phyloP scores from a whole-genome alignment of 768 basidiomycete species.

The Lactarius hengduanensis region DNA sequence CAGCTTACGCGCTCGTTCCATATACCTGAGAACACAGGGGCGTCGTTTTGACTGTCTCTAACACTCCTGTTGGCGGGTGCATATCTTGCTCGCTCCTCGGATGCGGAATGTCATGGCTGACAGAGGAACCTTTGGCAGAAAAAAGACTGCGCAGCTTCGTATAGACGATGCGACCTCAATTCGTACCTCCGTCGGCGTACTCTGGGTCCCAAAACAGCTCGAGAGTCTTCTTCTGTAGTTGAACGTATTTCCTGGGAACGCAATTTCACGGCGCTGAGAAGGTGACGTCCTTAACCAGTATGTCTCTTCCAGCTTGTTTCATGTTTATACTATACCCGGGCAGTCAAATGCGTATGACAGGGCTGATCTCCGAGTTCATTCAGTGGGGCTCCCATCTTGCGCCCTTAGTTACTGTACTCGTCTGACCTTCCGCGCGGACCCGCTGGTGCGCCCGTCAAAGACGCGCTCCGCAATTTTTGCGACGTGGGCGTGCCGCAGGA shows the following conservation, averaged over 20 bases:
- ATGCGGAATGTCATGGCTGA: neutral
- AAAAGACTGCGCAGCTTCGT: slow-evolving; percentile 61
- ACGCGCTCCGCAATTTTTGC: slow-evolving; percentile 76
- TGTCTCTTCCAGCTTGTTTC: slow-evolving; percentile 6
- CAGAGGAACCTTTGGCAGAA: slow-evolving; percentile 36
- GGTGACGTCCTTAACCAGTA: slow-evolving; percentile 17
- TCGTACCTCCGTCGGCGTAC: slow-evolving; percentile 59
- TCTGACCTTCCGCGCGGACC: neutral
- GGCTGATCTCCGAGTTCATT: slow-evolving; percentile 81
- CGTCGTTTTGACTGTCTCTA: slow-evolving; percentile 66
- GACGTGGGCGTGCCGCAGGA: slow-evolving; percentile 58
- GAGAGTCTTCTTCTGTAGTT: slow-evolving; percentile 69
- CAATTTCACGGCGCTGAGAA: slow-evolving; percentile 43
- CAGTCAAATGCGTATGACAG: slow-evolving; percentile 56
- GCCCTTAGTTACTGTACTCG: neutral
- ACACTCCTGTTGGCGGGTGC: slow-evolving; percentile 65
- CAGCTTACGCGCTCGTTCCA: slow-evolving; percentile 87
- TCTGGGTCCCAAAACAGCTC: slow-evolving; percentile 84
- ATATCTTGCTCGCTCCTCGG: slow-evolving; percentile 30
- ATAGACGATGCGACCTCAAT: slow-evolving; percentile 66
- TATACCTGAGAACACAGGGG: slow-evolving; percentile 56
- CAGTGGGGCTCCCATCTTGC: slow-evolving; percentile 32
- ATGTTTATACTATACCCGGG: slow-evolving; percentile 22
- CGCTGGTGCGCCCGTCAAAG: slow-evolving; percentile 74
- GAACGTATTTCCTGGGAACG: slow-evolving; percentile 52